Conservation (phyloP, 768 basidiomycete species). For the Mrakia gelida region DNA sequence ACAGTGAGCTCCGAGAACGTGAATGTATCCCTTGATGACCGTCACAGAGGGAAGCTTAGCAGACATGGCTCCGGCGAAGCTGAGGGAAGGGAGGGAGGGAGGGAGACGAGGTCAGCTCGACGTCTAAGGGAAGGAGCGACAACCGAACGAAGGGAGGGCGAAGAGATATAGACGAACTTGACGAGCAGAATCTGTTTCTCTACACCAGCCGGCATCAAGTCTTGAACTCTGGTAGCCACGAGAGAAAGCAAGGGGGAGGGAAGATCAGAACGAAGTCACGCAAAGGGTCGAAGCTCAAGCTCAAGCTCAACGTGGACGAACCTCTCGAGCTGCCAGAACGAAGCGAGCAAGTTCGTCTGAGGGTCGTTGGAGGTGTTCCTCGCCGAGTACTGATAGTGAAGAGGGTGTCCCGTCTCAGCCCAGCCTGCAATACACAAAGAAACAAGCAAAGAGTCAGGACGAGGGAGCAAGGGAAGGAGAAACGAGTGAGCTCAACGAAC, state of each 20-base stretch:
- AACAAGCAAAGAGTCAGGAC: neutral
- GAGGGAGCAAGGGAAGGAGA: neutral
- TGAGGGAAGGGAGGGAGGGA: neutral
- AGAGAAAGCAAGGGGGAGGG: neutral
- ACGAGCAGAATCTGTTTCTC: conserved; percentile 33
- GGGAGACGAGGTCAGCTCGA: neutral
- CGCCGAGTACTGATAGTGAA: conserved; percentile 31
- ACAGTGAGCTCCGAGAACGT: conserved; percentile 27
- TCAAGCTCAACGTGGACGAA: too few species aligned
- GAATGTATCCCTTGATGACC: conserved; percentile 30
- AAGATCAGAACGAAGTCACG: too few species aligned
- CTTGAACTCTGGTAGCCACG: neutral
- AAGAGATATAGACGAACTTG: neutral
- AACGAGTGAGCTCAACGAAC: conserved; percentile 1
- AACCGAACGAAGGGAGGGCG: neutral
- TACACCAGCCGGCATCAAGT: conserved; percentile 27
- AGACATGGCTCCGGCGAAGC: conserved; percentile 30
- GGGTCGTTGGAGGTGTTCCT: conserved; percentile 24
- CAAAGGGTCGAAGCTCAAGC: too few species aligned
- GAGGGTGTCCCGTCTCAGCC: conserved; percentile 28
- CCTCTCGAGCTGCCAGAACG: conserved; percentile 31
- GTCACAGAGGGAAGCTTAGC: conserved; percentile 14
- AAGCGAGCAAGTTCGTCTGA: conserved; percentile 22
- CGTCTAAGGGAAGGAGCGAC: neutral
- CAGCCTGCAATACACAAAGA: conserved; percentile 15